phyloP scores from a whole-genome alignment of 495 filamentous ascomycete species.

The Xylaria bambusicola region DNA sequence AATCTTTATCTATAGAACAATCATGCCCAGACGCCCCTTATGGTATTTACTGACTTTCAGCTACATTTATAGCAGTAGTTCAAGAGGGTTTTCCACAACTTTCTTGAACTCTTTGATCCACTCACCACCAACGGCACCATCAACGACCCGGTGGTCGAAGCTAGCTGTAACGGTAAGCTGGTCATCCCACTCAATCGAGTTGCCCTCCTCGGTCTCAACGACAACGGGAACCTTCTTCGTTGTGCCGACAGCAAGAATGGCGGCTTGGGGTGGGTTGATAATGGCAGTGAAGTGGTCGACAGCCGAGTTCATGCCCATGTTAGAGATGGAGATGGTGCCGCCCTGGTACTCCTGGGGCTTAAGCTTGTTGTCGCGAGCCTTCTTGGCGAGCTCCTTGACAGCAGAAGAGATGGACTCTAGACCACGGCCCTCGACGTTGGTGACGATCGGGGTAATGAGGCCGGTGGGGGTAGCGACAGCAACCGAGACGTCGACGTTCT shows the following conservation, averaged over 20 bases:
- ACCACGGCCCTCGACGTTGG: slow-evolving; percentile 77
- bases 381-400: slow-evolving; percentile 95
- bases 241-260: slow-evolving; percentile 93
- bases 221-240: slow-evolving; percentile 92
- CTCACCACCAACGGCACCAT: slow-evolving; percentile 92
- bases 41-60: slow-evolving; percentile 19
- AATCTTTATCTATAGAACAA: slow-evolving; percentile 35
- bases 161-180: slow-evolving; percentile 91
- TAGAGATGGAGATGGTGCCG: slow-evolving; percentile 98
- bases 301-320: slow-evolving; percentile 99
- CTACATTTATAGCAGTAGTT: slow-evolving; percentile 78
- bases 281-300: slow-evolving; percentile 98
- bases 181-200: slow-evolving; percentile 87
- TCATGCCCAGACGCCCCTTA: slow-evolving; percentile 36
- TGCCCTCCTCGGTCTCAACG: slow-evolving; percentile 79
- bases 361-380: slow-evolving; percentile 94
- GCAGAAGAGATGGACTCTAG: slow-evolving; percentile 81
- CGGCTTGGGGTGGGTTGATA: slow-evolving; percentile 98
- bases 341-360: slow-evolving; percentile 99
- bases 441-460: slow-evolving; percentile 97
- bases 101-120: slow-evolving; percentile 98
- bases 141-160: slow-evolving; percentile 95
- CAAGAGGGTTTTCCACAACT: slow-evolving; percentile 93
- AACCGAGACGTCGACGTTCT: slow-evolving; percentile 86
- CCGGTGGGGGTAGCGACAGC: slow-evolving; percentile 93